These are phyloP conservation scores for Megacollybia marginata DNA, from an alignment of 768 basidiomycete genomes.

Conservation along the genomic window DNA sequence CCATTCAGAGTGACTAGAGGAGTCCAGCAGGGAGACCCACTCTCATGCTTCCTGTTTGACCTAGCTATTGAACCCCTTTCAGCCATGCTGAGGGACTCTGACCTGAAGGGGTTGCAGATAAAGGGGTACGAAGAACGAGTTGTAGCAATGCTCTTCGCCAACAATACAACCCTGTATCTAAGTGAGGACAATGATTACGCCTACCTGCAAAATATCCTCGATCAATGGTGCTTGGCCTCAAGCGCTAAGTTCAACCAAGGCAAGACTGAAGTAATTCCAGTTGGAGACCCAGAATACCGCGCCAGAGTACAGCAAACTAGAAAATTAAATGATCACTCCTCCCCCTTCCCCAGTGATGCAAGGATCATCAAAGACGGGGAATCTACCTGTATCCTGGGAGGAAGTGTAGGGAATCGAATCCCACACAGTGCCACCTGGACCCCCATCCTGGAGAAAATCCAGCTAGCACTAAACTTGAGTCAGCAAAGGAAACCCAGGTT, in stretches of 20 bases:
- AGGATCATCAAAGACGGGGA: conserved; percentile 8
- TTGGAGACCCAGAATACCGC: conserved; percentile 13
- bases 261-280: conserved; percentile 23
- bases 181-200: background rate
- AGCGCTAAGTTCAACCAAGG: conserved; percentile 19
- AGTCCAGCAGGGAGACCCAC: conserved; percentile 9
- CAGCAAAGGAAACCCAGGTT: no score
- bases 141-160: background rate
- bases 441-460: background rate
- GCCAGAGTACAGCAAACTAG: background rate
- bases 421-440: conserved; percentile 2
- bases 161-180: no score
- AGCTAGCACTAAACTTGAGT: no score
- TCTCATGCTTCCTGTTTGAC: conserved; percentile 1
- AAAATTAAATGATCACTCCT: background rate
- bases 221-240: conserved; percentile 20
- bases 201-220: conserved; percentile 6
- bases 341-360: background rate
- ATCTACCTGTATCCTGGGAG: conserved; percentile 8
- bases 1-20: background rate
- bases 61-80: no score
- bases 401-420: conserved; percentile 9
- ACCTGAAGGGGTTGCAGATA: background rate
- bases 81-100: background rate
- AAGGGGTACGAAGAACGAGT: background rate